Percentiles rank a stretch among this genome's conserved stretches.
Conservation (phyloP, 1,139 yeast genomes). For the Saccharomyces uvarum region DNA sequence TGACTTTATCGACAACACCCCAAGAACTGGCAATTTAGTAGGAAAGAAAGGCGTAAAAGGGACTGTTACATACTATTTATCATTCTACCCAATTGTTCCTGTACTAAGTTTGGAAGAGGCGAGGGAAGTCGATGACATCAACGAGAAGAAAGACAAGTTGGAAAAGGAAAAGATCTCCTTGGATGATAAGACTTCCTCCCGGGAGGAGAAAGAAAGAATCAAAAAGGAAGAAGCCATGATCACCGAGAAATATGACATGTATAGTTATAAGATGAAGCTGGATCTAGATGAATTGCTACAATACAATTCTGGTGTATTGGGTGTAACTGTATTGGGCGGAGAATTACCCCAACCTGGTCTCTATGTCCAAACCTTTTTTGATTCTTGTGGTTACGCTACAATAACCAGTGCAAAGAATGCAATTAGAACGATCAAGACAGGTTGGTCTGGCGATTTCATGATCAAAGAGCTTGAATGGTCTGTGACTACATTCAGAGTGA, state of each 20-base stretch:
- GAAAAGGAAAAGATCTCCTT: conserved; percentile 26
- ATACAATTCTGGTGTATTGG: conserved; percentile 67
- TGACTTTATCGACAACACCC: conserved; percentile 50
- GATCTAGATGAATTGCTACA: conserved; percentile 54
- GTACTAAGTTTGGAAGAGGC: conserved; percentile 68
- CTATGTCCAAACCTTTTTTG: conserved; percentile 66
- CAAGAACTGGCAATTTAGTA: conserved; percentile 53
- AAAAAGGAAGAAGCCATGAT: conserved; percentile 29
- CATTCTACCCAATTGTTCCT: conserved; percentile 75
- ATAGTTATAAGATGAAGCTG: conserved; percentile 45
- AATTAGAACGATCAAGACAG: conserved; percentile 38
- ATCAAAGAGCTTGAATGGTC: conserved; percentile 74
- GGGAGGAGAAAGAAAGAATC: conserved; percentile 17
- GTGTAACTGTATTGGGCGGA: conserved; percentile 54
- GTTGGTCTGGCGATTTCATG: conserved; percentile 59
- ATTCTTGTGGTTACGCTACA: conserved; percentile 57
- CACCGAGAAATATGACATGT: conserved; percentile 37
- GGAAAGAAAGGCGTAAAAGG: conserved; percentile 73
- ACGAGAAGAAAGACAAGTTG: conserved; percentile 31
- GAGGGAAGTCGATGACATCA: conserved; percentile 44
- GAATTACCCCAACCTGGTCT: conserved; percentile 44
- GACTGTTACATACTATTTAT: conserved; percentile 54
- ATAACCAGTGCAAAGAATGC: conserved; percentile 44
- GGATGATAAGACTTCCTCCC: conserved; percentile 22
- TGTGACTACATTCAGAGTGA: conserved; percentile 50